Evolutionary conservation across 176 grass and related monocot genomes (phyloP).

Genomic region (Musa beccarii): DNA sequence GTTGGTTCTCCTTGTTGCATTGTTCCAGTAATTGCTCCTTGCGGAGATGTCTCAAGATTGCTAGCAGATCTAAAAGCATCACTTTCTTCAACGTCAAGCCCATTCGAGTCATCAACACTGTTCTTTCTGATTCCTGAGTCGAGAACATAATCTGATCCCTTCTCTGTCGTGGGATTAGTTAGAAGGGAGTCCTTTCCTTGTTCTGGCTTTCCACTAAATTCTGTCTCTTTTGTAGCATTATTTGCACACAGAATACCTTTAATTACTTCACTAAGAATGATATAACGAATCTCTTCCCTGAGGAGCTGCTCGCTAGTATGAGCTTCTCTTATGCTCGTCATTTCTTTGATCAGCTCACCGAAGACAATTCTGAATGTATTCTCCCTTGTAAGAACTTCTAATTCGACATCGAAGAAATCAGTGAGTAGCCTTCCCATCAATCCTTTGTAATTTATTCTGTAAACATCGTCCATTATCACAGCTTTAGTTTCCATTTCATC

Average conservation of each 20-base stretch:
- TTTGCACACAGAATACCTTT: constrained; percentile 16
- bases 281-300: constrained; percentile 17
- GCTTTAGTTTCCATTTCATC: constrained; percentile 21
- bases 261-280: constrained; percentile 22
- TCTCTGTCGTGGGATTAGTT: neutral
- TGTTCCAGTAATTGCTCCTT: neutral
- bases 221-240: neutral
- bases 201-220: no score
- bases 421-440: neutral
- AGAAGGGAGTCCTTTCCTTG: neutral
- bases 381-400: constrained; percentile 10
- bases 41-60: neutral
- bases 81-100: neutral
- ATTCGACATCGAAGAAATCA: constrained; percentile 12
- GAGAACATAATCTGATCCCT: constrained; percentile 4
- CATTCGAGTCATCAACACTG: neutral
- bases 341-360: constrained; percentile 11
- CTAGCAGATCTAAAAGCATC: neutral
- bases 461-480: constrained; percentile 18
- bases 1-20: neutral
- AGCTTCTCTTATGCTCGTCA: constrained; percentile 8
- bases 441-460: constrained; percentile 14
- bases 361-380: constrained; percentile 10
- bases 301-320: constrained; percentile 15
- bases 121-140: neutral